Evolutionary conservation across 208 protist genomes (phyloP), one percentile per base, ranked within the genome.

Genomic region (Leishmania aethiopica): DNA sequence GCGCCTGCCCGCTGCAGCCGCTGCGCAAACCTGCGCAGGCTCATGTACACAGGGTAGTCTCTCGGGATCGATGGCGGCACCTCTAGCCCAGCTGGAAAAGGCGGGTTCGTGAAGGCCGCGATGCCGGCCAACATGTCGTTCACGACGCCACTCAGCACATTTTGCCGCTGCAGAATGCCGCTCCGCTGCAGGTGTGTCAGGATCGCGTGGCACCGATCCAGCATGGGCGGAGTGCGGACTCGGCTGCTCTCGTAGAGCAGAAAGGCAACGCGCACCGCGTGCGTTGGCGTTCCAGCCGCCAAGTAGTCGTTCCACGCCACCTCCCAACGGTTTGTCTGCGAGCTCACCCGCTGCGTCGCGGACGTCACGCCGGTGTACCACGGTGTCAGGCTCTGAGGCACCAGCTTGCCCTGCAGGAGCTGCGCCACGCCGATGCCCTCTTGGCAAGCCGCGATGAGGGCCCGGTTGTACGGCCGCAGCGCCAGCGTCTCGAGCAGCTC

Each of bases 371-470:
- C 89, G 4, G 86, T 85, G 70, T 78, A 77, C 92, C 90, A 94
- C 81, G 91, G 91, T 51, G 87, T 88, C 28, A 84, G 64, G 71
- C 87, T 91, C 76, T 92, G 92, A 35, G 90, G 79, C 45, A 83
- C 45, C 37, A 93, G 80, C 49, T 88, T 88, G 53, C 89, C 84
- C 72, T 81, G 77, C 42, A 97, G 70, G 32, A 92, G 69, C 74
- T 93, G 83, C 51, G 88, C 86, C n/a, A 97, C 79, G 32, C 84
- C 92, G 55, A 97, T 84, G 7, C 76, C 91, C 75, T 97, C 94
- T 83, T 97, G 92, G 74, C 89, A 92, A 13, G 84, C 94, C 2
- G 91, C 94, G 42, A 97, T 91, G 64, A 95, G 77, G 42, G 84
- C 73, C n/a, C 82, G 74, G 75, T 97, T 97, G 87, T 89, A 97